Conservation (phyloP, 192 early-diverging fungal genomes). For the Umbelopsis ramanniana region DNA sequence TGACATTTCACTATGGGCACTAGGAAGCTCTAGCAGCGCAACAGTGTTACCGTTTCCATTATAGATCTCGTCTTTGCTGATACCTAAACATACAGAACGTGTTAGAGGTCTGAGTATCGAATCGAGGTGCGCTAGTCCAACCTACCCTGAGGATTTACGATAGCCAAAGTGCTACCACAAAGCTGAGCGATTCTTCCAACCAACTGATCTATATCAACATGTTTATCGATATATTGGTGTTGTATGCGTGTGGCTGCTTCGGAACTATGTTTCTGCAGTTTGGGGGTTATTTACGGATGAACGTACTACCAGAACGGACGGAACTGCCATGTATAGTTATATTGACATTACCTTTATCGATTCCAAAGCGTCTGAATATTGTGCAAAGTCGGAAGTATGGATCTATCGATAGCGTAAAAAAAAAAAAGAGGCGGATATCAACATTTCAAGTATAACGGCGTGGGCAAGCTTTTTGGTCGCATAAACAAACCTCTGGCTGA, state of each 20-base stretch:
- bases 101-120: neutral
- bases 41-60: conserved; percentile 10
- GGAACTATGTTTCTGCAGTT: conserved; percentile 23
- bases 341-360: conserved; percentile 34
- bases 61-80: conserved; percentile 20
- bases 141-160: conserved; percentile 38
- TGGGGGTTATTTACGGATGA: neutral
- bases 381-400: conserved; percentile 35
- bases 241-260: conserved; percentile 27
- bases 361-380: conserved; percentile 26
- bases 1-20: conserved; percentile 18
- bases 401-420: conserved; percentile 22
- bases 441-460: neutral
- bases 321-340: conserved; percentile 2
- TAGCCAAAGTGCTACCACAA: conserved; percentile 30
- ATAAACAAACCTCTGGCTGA: conserved; percentile 38
- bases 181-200: conserved; percentile 26
- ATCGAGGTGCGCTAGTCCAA: neutral
- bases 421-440: neutral
- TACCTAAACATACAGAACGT: neutral
- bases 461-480: neutral
- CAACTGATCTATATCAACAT: conserved; percentile 30
- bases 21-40: conserved; percentile 28
- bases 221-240: conserved; percentile 31
- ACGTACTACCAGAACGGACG: neutral